Base-by-base conservation (phyloP, 441 rosid species). In the Erodium chrysanthum region DNA sequence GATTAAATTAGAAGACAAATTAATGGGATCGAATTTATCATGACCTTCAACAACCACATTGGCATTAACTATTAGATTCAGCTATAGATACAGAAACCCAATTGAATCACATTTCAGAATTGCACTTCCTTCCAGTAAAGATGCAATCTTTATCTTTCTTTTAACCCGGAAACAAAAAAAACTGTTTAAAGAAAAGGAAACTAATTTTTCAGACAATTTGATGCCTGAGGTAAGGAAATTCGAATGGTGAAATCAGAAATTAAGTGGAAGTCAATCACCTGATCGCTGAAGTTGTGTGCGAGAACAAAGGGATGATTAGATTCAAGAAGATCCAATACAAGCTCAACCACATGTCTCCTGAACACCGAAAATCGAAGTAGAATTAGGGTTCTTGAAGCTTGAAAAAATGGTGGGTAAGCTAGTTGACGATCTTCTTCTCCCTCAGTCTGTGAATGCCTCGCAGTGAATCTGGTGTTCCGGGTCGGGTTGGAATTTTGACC, bases 251-350 rank as follows among this genome's bases (percentile, higher is more conserved):
- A 58, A 21, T 9, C 20, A 20, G 22, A 46, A n/a, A 20, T 25
- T 37, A 25, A 18, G 42, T 14, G 33, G 6, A 37, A 48, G 15
- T 21, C 12, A 59, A 31, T 40, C 70, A 84, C 91, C 95, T 84
- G 77, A 85, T 78, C 35, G 95, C 84, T 3, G 72, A 76, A 73
- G 77, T 64, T 66, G 69, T 61, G 17, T 67, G 66, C 2, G 82
- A 76, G 68, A 77, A 68, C 44, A 73, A 82, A 65, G 79, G 65
- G 33, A 76, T 6, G n/a, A 79, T 61, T 29, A 86, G 74, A 27
- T 73, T 78, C 46, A 83, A 56, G 68, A 83, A 71, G 22, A 70
- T 23, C 70, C 72, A 70, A 20, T 71, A 52, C 58, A 79, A 44
- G 37, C 42, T 67, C 21, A 70, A 79, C 61, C 78, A 59, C 89